Base-by-base conservation (phyloP, 1,284 basidiomycete genomes). In the Clitocybe nebularis region DNA sequence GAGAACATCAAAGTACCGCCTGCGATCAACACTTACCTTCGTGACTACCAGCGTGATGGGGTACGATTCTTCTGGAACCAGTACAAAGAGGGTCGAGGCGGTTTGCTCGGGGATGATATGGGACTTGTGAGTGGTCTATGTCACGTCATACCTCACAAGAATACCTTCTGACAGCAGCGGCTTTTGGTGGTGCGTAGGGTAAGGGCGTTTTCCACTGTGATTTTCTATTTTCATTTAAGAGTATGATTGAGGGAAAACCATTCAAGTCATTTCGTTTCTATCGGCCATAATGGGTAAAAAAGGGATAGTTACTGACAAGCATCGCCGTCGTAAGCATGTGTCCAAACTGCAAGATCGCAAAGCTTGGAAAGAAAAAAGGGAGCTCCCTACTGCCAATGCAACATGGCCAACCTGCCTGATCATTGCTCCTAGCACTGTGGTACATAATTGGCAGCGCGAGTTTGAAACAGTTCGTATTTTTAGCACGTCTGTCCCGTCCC, bases 91-190 rank as follows among this genome's bases (percentile, higher is more conserved):
- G 71, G 69, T 0, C 63, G 73, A 34, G 91, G 91, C 1, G 89
- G 82, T 0, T 57, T 93, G 11, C 71, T 93, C 1, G 90, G 89
- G 11, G 91, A 94, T 58, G 91, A 94, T 55, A 94, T 94, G 91
- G 90, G 89, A 43, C 64, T 91, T 44, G 86, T 87, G 57, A 58
- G 77, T 71, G 39, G 44, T 36, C 24, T 17, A 23, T 45, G 36
- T n/a, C n/a, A n/a, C n/a, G 24, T 41, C 17, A 16, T 23, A 39
- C 7, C 14, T 42, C 3, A 28, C 19, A 34, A n/a, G n/a, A n/a
- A n/a, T n/a, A n/a, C 19, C 42, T 11, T 43, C 28, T 49, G 22
- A 34, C 30, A 26, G 29, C n/a, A 25, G 39, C 22, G 17, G 17
- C 26, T 32, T 16, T 24, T 14, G 14, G n/a, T 40, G 30, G 23